phyloP scores from a whole-genome alignment of 1,284 basidiomycete species.

The Trichosporon asahii region DNA sequence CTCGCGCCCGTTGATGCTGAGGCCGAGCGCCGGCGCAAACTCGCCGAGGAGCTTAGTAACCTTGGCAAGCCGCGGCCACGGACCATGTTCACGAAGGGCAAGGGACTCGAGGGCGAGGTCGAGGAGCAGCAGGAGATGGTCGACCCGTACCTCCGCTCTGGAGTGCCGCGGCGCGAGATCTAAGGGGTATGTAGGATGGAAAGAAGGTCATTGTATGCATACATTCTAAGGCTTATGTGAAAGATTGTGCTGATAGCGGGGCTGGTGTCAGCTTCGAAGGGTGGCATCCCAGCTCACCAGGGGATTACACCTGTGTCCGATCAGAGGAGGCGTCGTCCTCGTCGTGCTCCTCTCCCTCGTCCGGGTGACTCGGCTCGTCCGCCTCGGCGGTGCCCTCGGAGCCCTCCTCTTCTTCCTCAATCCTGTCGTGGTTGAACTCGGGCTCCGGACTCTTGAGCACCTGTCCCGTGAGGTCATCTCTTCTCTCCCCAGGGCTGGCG shows the following conservation, averaged over 20 bases:
- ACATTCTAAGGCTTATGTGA: background rate
- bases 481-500: background rate
- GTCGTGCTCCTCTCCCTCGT: background rate
- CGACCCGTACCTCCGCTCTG: conserved; percentile 36
- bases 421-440: background rate
- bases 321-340: conserved; percentile 6
- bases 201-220: background rate
- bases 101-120: conserved; percentile 34
- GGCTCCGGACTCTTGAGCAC: background rate
- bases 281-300: no score
- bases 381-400: background rate
- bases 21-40: conserved; percentile 9
- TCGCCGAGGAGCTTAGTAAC: conserved; percentile 14
- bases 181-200: background rate
- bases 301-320: conserved; percentile 7
- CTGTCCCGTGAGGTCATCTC: background rate
- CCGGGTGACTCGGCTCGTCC: background rate
- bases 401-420: background rate
- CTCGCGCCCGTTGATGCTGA: background rate
- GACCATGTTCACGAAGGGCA: conserved; percentile 32
- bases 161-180: conserved; percentile 27
- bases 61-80: conserved; percentile 24
- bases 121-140: conserved; percentile 40
- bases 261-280: background rate
- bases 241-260: background rate